Percentiles rank a stretch among this genome's conserved stretches.
Evolutionary conservation across 1,284 basidiomycete genomes (phyloP).

Genomic region (Sanguinoderma infundibulare): DNA sequence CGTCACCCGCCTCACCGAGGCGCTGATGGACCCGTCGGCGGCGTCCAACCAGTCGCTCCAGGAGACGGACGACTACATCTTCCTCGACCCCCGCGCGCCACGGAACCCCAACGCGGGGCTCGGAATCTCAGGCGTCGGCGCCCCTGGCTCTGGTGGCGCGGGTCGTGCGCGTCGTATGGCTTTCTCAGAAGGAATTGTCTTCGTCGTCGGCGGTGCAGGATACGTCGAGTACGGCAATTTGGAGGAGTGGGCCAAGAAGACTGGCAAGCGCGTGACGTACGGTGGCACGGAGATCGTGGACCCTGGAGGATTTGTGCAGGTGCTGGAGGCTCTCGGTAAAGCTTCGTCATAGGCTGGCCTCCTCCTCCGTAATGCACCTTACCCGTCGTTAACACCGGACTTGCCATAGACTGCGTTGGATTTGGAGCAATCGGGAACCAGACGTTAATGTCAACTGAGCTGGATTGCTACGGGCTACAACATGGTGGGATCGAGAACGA

Average conservation of each 20-base stretch:
- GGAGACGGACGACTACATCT: conserved; percentile 96
- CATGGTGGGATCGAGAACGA: not conserved
- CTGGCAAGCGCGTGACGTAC: conserved; percentile 88
- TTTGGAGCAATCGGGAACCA: not conserved
- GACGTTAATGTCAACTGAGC: not conserved
- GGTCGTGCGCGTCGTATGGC: conserved; percentile 71
- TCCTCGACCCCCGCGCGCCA: conserved; percentile 89
- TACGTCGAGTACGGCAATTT: conserved; percentile 98
- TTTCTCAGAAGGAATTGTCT: conserved; percentile 91
- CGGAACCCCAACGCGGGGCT: conserved; percentile 56
- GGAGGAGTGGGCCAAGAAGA: conserved; percentile 85
- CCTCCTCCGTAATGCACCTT: not conserved
- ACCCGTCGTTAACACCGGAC: not conserved
- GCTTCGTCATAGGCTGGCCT: conserved; percentile 24
- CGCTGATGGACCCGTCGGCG: conserved; percentile 94
- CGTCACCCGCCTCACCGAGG: conserved; percentile 92
- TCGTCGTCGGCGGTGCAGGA: conserved; percentile 95
- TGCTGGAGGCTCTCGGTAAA: conserved; percentile 69
- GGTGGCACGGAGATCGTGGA: conserved; percentile 96
- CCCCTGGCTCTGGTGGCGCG: conserved; percentile 40
- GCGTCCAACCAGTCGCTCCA: conserved; percentile 92
- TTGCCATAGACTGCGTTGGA: not conserved
- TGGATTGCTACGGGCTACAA: not conserved
- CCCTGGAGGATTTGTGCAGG: conserved; percentile 82
- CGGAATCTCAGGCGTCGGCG: conserved; percentile 53